Percentiles rank a stretch among this genome's conserved stretches.
phyloP scores from a whole-genome alignment of 1,284 basidiomycete genomes.

The Lentinus polychrous region DNA sequence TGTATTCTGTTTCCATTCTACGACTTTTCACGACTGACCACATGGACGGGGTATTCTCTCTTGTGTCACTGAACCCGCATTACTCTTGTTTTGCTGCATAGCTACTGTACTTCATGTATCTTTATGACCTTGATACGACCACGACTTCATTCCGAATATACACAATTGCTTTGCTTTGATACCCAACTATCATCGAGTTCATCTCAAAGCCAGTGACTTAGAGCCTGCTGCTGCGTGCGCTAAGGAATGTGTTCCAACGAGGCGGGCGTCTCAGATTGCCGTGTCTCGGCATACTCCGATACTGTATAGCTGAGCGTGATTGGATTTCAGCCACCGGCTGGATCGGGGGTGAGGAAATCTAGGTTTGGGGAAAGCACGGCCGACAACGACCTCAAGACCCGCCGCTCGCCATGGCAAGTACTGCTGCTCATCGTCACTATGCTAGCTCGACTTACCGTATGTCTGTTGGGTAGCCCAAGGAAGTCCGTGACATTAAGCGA shows the following conservation, averaged over 20 bases:
- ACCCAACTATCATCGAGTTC: no score
- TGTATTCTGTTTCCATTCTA: neutral
- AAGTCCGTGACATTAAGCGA: slow-evolving; percentile 98
- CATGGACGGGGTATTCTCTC: neutral
- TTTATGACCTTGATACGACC: neutral
- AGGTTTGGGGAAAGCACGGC: neutral
- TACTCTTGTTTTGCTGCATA: neutral
- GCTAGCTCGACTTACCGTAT: neutral
- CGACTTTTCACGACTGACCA: neutral
- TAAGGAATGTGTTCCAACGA: no score
- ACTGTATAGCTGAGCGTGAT: slow-evolving; percentile 3
- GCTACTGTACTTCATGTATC: neutral
- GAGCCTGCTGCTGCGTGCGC: no score
- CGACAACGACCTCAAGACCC: slow-evolving; percentile 16
- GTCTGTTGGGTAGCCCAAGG: slow-evolving; percentile 77
- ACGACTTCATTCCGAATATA: no score
- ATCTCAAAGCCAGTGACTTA: no score
- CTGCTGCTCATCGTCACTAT: neutral
- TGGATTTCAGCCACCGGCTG: slow-evolving; percentile 3
- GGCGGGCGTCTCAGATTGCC: no score
- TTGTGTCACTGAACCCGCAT: neutral
- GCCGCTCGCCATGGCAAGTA: slow-evolving; percentile 22
- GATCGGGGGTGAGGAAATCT: neutral
- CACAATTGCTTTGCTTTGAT: no score
- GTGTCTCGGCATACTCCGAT: neutral